Percentiles rank a stretch among this genome's conserved stretches.
phyloP scores from a whole-genome alignment of 2,329 filamentous ascomycete genomes.

The Monosporascus sp. region DNA sequence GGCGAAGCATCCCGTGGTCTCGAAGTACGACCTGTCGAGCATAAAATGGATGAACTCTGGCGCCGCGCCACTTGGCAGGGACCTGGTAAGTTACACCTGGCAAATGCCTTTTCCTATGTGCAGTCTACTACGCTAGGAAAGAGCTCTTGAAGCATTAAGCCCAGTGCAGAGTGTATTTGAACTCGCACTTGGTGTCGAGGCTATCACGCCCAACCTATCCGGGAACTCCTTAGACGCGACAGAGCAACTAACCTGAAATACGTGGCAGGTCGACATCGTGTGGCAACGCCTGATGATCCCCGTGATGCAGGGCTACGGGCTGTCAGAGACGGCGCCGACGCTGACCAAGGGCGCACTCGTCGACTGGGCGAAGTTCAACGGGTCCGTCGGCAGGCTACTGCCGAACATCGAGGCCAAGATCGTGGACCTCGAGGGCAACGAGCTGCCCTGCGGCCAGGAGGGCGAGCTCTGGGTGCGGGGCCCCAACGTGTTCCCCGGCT shows the following conservation, averaged over 20 bases:
- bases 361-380: conserved; percentile 71
- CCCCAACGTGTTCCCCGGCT: conserved; percentile 75
- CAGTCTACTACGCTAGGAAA: no score
- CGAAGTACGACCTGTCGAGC: conserved; percentile 73
- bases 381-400: conserved; percentile 70
- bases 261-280: conserved; percentile 53
- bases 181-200: background rate
- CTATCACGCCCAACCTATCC: background rate
- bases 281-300: conserved; percentile 69
- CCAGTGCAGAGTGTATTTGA: background rate
- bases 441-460: conserved; percentile 53
- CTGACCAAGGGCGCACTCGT: conserved; percentile 69
- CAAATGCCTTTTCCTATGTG: background rate
- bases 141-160: background rate
- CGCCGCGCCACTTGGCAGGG: conserved; percentile 76
- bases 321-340: conserved; percentile 80
- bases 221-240: background rate
- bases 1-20: conserved; percentile 71
- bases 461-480: conserved; percentile 76
- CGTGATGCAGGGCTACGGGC: conserved; percentile 88
- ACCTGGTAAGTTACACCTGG: conserved; percentile 46
- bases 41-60: conserved; percentile 83
- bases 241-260: background rate
- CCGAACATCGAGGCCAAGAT: conserved; percentile 80
- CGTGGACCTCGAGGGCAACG: conserved; percentile 56